phyloP scores from a whole-genome alignment of 441 rosid genomes.

The Aquilaria agallochum region DNA sequence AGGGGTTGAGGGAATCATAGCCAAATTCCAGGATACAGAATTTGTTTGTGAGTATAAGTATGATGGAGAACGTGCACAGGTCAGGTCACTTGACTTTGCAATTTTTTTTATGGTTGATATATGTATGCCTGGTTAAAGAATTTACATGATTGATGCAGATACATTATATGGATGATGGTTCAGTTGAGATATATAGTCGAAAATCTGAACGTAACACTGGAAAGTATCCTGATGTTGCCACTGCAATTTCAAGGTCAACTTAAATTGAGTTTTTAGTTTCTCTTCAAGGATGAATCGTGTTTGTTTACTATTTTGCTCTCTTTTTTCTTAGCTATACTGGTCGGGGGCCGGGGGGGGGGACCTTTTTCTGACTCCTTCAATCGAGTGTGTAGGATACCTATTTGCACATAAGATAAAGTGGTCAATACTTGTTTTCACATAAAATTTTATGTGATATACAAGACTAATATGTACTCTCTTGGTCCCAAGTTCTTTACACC shows the following conservation, averaged over 20 bases:
- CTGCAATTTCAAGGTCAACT: conserved; percentile 62
- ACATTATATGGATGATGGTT: conserved; percentile 83
- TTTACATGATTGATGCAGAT: conserved; percentile 40
- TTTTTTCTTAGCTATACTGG: too few species aligned
- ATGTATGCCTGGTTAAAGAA: background rate
- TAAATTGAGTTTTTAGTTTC: conserved; percentile 3
- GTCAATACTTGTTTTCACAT: too few species aligned
- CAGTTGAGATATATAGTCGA: conserved; percentile 92
- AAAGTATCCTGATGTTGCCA: conserved; percentile 85
- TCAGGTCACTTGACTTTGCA: conserved; percentile 20
- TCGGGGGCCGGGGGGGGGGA: too few species aligned
- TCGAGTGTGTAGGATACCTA: too few species aligned
- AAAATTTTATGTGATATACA: too few species aligned
- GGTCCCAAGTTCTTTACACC: too few species aligned
- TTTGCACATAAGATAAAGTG: too few species aligned
- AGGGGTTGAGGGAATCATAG: conserved; percentile 71
- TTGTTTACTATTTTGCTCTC: too few species aligned
- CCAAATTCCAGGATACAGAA: conserved; percentile 76
- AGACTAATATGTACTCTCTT: too few species aligned
- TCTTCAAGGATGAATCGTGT: too few species aligned
- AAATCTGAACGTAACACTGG: conserved; percentile 90
- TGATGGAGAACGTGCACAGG: conserved; percentile 99
- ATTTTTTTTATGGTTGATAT: conserved; percentile 5
- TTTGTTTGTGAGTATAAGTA: conserved; percentile 91
- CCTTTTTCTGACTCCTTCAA: too few species aligned